These are phyloP conservation scores for Phlebopus sp. DNA, from an alignment of 1,284 basidiomycete genomes.

Conservation along the genomic window DNA sequence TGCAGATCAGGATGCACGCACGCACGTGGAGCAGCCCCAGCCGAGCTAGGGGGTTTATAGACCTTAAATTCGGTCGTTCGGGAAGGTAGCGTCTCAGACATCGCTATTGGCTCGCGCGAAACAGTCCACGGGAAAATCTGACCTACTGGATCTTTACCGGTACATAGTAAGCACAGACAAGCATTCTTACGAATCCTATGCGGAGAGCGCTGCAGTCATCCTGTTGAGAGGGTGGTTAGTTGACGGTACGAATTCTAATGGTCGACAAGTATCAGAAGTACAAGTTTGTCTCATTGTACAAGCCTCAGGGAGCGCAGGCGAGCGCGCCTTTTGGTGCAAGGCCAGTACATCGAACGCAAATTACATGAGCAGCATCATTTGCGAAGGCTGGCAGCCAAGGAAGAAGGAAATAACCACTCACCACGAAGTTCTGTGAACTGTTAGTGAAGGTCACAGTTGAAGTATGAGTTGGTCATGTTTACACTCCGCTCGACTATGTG, in stretches of 20 bases:
- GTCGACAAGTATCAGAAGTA: slow-evolving; percentile 39
- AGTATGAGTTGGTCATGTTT: too few species aligned
- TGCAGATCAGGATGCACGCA: slow-evolving; percentile 14
- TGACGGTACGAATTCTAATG: slow-evolving; percentile 7
- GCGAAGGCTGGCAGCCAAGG: slow-evolving; percentile 4
- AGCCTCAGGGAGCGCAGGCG: slow-evolving; percentile 68
- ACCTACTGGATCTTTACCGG: slow-evolving; percentile 17
- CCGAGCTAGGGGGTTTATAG: slow-evolving; percentile 40
- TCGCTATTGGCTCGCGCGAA: slow-evolving; percentile 17
- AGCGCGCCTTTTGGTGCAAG: slow-evolving; percentile 67
- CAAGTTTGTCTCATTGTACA: slow-evolving; percentile 66
- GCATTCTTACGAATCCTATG: slow-evolving; percentile 8
- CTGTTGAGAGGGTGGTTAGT: slow-evolving; percentile 12
- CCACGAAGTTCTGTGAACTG: not conserved
- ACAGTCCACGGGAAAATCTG: slow-evolving; percentile 13
- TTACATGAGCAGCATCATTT: slow-evolving; percentile 68
- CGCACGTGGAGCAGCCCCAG: slow-evolving; percentile 20
- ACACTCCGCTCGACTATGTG: too few species aligned
- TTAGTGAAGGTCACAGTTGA: too few species aligned
- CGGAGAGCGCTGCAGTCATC: not conserved
- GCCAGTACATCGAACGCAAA: slow-evolving; percentile 73
- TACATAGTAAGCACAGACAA: slow-evolving; percentile 15
- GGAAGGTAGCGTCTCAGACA: slow-evolving; percentile 24
- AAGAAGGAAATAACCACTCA: slow-evolving; percentile 13
- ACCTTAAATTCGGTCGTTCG: slow-evolving; percentile 40